These are phyloP conservation scores for Penicillium glabrum DNA, from an alignment of 2,329 filamentous ascomycete genomes.

Conservation along the genomic window DNA sequence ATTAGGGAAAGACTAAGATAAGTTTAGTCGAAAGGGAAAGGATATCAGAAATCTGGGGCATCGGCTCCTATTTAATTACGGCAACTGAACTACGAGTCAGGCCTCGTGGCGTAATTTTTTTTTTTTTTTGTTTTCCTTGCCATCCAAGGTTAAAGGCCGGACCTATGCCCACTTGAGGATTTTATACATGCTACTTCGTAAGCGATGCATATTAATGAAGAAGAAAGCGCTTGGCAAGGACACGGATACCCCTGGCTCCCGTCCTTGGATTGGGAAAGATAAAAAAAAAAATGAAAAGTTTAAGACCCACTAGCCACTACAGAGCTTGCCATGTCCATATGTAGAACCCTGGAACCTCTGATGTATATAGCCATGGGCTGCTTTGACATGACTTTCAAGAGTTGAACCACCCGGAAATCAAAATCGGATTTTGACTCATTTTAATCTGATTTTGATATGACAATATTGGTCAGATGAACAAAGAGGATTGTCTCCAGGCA, in stretches of 20 bases:
- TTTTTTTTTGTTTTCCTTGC: constrained; percentile 2
- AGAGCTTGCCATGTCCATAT: background rate
- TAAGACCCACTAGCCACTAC: background rate
- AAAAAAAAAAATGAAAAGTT: background rate
- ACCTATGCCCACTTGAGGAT: constrained; percentile 9
- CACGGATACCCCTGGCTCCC: background rate
- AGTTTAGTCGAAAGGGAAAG: background rate
- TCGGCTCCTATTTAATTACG: constrained; percentile 3
- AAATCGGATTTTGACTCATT: background rate
- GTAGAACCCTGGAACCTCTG: background rate
- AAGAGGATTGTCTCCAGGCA: background rate
- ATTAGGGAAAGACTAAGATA: background rate
- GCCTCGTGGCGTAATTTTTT: constrained; percentile 6
- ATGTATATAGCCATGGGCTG: background rate
- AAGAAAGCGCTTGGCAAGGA: background rate
- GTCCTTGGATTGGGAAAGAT: background rate
- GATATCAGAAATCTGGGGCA: background rate
- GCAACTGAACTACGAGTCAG: background rate
- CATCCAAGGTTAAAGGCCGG: constrained; percentile 3
- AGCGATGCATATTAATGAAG: constrained; percentile 10
- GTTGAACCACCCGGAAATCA: background rate
- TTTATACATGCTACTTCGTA: background rate
- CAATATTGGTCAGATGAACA: background rate
- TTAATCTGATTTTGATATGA: background rate
- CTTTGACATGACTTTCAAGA: background rate